Conservation (phyloP, 768 basidiomycete genomes). For the Vararia minispora region DNA sequence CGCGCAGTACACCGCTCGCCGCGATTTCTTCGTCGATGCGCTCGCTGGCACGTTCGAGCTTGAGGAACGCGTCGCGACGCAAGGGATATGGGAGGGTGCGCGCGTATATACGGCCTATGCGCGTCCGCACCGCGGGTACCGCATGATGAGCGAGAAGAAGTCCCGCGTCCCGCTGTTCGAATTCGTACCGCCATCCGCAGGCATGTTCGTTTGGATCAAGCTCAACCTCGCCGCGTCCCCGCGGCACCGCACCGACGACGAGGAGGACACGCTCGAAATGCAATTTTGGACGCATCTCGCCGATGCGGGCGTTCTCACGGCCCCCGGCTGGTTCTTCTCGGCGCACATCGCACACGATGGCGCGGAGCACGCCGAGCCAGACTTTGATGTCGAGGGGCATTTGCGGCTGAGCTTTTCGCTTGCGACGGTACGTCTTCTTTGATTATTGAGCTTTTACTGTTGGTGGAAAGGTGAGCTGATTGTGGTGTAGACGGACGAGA, state of each 20-base stretch:
- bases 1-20: slow-evolving; percentile 42
- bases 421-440: background rate
- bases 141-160: slow-evolving; percentile 30
- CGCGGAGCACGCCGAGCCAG: slow-evolving; percentile 11
- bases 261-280: slow-evolving; percentile 35
- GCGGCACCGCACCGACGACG: slow-evolving; percentile 23
- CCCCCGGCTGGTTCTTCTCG: slow-evolving; percentile 46
- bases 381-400: slow-evolving; percentile 28
- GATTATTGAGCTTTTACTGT: too few species aligned
- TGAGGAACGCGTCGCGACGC: slow-evolving; percentile 19
- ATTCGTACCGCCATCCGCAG: slow-evolving; percentile 67
- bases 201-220: slow-evolving; percentile 75
- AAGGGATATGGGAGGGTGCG: slow-evolving; percentile 24
- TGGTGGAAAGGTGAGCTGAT: background rate
- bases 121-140: slow-evolving; percentile 19
- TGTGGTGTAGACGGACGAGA: slow-evolving; percentile 12
- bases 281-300: slow-evolving; percentile 52
- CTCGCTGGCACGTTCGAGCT: slow-evolving; percentile 55
- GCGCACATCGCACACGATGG: slow-evolving; percentile 21
- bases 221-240: slow-evolving; percentile 53
- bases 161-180: slow-evolving; percentile 35
- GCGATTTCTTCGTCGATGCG: slow-evolving; percentile 55
- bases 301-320: slow-evolving; percentile 50
- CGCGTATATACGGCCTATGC: slow-evolving; percentile 35
- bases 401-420: slow-evolving; percentile 39